phyloP scores from a whole-genome alignment of 192 early-diverging fungal genomes.

The Backusella luteola region DNA sequence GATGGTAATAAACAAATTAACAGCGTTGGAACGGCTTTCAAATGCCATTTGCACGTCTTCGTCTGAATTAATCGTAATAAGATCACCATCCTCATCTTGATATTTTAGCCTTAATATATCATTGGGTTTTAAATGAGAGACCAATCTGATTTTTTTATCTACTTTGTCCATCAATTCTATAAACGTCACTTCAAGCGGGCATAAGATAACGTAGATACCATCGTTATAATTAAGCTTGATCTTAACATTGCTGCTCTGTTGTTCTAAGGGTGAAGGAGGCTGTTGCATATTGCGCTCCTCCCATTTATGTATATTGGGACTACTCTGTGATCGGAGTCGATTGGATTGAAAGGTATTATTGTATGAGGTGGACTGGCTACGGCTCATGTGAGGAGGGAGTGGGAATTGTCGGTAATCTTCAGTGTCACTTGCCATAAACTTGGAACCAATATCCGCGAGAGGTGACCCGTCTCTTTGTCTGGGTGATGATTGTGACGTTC shows the following conservation, averaged over 20 bases:
- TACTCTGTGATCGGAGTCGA: slow-evolving; percentile 54
- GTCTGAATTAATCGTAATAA: slow-evolving; percentile 83
- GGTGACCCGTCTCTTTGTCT: slow-evolving; percentile 49
- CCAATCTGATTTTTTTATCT: slow-evolving; percentile 88
- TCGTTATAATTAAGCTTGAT: slow-evolving; percentile 87
- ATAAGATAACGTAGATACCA: slow-evolving; percentile 87
- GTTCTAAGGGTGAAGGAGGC: slow-evolving; percentile 13
- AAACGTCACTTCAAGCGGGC: slow-evolving; percentile 72
- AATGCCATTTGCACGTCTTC: slow-evolving; percentile 94
- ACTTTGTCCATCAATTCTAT: slow-evolving; percentile 78
- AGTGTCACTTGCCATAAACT: slow-evolving; percentile 44
- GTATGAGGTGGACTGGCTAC: slow-evolving; percentile 14
- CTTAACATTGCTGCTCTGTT: slow-evolving; percentile 39
- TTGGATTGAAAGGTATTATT: slow-evolving; percentile 20
- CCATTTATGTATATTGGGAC: slow-evolving; percentile 53
- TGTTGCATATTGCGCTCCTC: slow-evolving; percentile 5
- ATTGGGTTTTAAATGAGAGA: slow-evolving; percentile 58
- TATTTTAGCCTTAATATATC: slow-evolving; percentile 76
- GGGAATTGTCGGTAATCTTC: slow-evolving; percentile 35
- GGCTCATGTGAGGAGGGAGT: slow-evolving; percentile 16
- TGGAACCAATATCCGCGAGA: slow-evolving; percentile 51
- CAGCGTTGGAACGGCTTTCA: slow-evolving; percentile 57
- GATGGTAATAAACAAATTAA: slow-evolving; percentile 53
- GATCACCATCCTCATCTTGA: slow-evolving; percentile 92
- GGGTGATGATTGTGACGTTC: slow-evolving; percentile 31